These are phyloP conservation scores for Ophiostoma tasmaniense DNA, from an alignment of 2,329 filamentous ascomycete genomes.

Conservation along the genomic window DNA sequence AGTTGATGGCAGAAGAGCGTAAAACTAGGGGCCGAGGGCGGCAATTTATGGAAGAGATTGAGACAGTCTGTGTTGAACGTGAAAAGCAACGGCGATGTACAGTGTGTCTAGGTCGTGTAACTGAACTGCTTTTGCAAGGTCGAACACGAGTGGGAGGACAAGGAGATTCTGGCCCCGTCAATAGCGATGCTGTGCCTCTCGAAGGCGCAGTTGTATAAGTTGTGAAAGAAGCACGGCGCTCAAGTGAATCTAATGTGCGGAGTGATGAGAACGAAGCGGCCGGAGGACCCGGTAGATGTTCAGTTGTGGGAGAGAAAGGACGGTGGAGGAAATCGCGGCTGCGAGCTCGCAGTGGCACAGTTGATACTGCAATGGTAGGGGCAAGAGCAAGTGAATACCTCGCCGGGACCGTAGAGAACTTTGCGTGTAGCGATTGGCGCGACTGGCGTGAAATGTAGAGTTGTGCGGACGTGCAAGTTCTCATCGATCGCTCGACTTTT, in stretches of 20 bases:
- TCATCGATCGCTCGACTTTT: background rate
- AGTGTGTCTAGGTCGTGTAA: slow-evolving; percentile 5
- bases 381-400: background rate
- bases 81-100: background rate
- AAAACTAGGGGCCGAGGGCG: background rate
- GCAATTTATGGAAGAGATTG: background rate
- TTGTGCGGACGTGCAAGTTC: background rate
- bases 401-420: background rate
- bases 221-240: slow-evolving; percentile 8
- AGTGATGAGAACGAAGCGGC: background rate
- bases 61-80: background rate
- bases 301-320: background rate
- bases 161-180: background rate
- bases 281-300: background rate
- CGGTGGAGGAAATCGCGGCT: background rate
- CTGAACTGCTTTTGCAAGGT: background rate
- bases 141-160: background rate
- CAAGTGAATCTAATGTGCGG: background rate
- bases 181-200: slow-evolving; percentile 8
- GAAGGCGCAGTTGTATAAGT: background rate
- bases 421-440: background rate
- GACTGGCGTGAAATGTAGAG: background rate
- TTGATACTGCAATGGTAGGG: background rate
- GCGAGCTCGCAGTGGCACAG: background rate
- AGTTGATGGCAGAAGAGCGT: background rate